Conservation (phyloP, 1,284 basidiomycete species). For the Trametes hirsuta region DNA sequence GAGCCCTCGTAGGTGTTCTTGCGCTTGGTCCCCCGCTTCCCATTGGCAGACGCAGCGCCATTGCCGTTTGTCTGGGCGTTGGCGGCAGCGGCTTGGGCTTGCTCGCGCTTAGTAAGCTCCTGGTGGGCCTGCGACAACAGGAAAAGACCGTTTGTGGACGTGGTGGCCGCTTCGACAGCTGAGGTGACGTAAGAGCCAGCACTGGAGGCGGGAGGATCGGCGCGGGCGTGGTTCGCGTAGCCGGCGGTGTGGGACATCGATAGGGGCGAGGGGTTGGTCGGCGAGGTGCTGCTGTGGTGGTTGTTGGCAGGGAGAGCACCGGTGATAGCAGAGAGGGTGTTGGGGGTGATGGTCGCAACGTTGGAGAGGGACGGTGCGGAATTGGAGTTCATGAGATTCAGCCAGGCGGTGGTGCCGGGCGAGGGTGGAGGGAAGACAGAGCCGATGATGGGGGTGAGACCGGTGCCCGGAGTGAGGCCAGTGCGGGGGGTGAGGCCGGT, state of each 20-base stretch:
- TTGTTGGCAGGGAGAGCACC: conserved; percentile 55
- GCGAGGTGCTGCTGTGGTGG: conserved; percentile 20
- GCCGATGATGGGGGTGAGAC: conserved; percentile 82
- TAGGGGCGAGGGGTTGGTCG: conserved; percentile 36
- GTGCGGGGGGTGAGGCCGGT: conserved; percentile 83
- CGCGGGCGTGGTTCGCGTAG: conserved; percentile 36
- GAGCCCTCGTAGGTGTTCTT: conserved; percentile 55
- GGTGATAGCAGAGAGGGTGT: conserved; percentile 83
- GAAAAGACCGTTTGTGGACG: conserved; percentile 90
- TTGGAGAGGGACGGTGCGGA: conserved; percentile 56
- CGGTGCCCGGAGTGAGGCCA: conserved; percentile 73
- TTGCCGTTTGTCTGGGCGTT: conserved; percentile 33
- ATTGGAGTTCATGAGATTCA: conserved; percentile 86
- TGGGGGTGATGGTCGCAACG: conserved; percentile 85
- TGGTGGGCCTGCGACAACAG: conserved; percentile 93
- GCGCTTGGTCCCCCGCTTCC: conserved; percentile 66
- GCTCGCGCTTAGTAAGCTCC: conserved; percentile 92
- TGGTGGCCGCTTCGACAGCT: conserved; percentile 52
- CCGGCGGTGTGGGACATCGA: conserved; percentile 35
- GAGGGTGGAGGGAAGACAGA: conserved; percentile 84
- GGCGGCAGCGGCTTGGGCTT: conserved; percentile 47
- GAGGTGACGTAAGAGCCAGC: conserved; percentile 44
- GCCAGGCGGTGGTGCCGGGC: conserved; percentile 91
- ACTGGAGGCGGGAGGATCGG: conserved; percentile 36
- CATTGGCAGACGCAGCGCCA: conserved; percentile 29